Evolutionary conservation across 768 basidiomycete genomes (phyloP), one percentile per base, ranked within the genome.

Genomic region (Mrakia gelida): DNA sequence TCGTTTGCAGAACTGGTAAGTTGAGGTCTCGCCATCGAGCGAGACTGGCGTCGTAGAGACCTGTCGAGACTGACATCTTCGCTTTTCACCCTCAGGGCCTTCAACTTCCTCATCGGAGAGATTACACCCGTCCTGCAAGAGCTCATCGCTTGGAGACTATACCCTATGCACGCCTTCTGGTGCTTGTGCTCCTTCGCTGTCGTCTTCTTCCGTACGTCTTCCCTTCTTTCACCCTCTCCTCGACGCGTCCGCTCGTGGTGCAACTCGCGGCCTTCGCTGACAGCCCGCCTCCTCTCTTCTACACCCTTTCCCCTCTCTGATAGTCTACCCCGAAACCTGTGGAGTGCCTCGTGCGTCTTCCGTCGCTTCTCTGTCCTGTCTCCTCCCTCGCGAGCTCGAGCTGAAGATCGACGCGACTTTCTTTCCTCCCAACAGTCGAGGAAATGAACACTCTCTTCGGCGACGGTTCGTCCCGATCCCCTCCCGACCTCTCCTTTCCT

Each of bases 101-200:
- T 93, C 87, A 95, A 95, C 84, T 96, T 91, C 84, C 84, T 94
- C 77, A 92, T 98, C 59, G 95, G 95, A 45, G 91, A 92, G 83
- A 87, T 89, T 41, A 98, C 95, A 0, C 95, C 95, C 1, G 88
- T 90, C 75, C 86, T 97, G 56, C 94, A 96, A 84, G 93, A 95
- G 78, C 84, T 88, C 30, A 96, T 98, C 81, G 88, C 54, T 61
- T 98, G 95, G 95, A 88, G 92, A 68, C 84, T 98, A 75, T 97
- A 98, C 85, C 93, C 93, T 0, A 95, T 98, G 94, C 94, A 96
- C 81, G 93, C 91, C 0, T 94, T 94, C 85, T 95, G 94, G 85
- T 94, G 94, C 83, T 89, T 89, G 13, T 91, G 92, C 82, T 90
- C 82, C 81, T 86, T 84, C 23, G 26, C 65, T 32, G 65, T 75